These are phyloP conservation scores for Ilex asprella DNA, from an alignment of 257 asterid genomes.

Conservation along the genomic window DNA sequence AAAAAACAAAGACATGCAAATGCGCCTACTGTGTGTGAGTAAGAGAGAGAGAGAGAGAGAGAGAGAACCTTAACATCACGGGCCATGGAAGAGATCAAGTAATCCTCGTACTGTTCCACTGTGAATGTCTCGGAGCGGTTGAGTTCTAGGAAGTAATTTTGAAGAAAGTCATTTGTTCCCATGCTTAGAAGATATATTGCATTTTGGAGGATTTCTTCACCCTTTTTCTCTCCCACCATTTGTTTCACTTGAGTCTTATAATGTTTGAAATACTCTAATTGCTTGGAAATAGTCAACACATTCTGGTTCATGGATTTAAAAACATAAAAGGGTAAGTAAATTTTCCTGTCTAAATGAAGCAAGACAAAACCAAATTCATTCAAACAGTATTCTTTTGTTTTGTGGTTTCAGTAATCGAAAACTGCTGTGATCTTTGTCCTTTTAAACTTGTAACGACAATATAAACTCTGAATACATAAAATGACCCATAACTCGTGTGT, in stretches of 20 bases:
- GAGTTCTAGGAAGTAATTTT: conserved; percentile 33
- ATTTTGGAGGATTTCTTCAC: conserved; percentile 20
- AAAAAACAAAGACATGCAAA: too few species aligned
- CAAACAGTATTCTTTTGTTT: too few species aligned
- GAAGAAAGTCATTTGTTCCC: conserved; percentile 48
- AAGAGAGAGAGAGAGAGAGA: neutral
- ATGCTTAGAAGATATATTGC: conserved; percentile 36
- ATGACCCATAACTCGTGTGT: too few species aligned
- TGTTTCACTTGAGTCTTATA: conserved; percentile 31
- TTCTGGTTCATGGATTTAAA: conserved; percentile 16
- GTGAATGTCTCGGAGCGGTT: conserved; percentile 32
- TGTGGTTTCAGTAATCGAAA: too few species aligned
- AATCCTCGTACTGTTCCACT: conserved; percentile 31
- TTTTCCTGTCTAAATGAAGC: too few species aligned
- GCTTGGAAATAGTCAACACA: conserved; percentile 39
- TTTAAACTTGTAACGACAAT: too few species aligned
- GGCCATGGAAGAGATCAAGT: conserved; percentile 31
- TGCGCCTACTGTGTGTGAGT: neutral
- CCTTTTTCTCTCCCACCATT: conserved; percentile 29
- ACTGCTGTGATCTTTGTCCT: too few species aligned
- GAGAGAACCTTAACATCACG: conserved; percentile 32
- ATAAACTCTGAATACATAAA: too few species aligned
- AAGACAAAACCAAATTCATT: too few species aligned
- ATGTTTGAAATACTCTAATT: conserved; percentile 35
- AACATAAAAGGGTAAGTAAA: too few species aligned